Percentiles rank a stretch among this genome's conserved stretches.
Evolutionary conservation across 169 alveolate species (phyloP).

Genomic region (Babesia ovis): DNA sequence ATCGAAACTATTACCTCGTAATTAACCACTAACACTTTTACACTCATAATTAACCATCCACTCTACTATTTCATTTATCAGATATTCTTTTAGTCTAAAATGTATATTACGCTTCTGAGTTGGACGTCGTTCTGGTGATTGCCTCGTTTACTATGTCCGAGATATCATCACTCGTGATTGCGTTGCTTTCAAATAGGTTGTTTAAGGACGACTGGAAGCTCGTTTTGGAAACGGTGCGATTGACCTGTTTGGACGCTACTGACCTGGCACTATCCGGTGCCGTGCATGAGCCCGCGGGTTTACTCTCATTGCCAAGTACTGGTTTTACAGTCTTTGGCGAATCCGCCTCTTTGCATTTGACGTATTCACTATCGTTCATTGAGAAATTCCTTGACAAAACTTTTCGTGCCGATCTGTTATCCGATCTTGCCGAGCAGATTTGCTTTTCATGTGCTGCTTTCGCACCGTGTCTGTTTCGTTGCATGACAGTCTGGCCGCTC

Average conservation of each 20-base stretch:
- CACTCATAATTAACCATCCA: not conserved
- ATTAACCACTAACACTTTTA: not conserved
- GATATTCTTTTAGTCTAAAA: not conserved
- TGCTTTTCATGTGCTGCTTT: constrained; percentile 2
- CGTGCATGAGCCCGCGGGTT: not conserved
- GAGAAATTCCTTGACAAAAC: constrained; percentile 3
- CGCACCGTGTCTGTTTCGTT: constrained; percentile 1
- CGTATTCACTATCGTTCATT: not conserved
- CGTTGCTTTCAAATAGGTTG: constrained; percentile 45
- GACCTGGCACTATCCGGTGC: not conserved
- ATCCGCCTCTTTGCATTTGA: not conserved
- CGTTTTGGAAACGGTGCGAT: constrained; percentile 45
- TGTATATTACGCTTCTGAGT: too few relatives aligned
- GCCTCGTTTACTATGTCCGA: constrained; percentile 65
- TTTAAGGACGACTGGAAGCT: constrained; percentile 58
- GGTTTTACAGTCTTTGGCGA: not conserved
- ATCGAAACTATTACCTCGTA: too few relatives aligned
- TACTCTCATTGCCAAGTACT: not conserved
- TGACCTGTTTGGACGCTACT: constrained; percentile 5
- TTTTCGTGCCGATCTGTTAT: not conserved
- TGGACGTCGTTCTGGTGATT: constrained; percentile 22
- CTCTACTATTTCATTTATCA: not conserved
- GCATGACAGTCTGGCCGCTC: constrained; percentile 26
- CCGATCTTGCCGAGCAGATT: constrained; percentile 9
- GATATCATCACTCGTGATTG: constrained; percentile 49